Evolutionary conservation across 2,329 filamentous ascomycete species (phyloP).

Genomic region (Lachnellula occidentalis): DNA sequence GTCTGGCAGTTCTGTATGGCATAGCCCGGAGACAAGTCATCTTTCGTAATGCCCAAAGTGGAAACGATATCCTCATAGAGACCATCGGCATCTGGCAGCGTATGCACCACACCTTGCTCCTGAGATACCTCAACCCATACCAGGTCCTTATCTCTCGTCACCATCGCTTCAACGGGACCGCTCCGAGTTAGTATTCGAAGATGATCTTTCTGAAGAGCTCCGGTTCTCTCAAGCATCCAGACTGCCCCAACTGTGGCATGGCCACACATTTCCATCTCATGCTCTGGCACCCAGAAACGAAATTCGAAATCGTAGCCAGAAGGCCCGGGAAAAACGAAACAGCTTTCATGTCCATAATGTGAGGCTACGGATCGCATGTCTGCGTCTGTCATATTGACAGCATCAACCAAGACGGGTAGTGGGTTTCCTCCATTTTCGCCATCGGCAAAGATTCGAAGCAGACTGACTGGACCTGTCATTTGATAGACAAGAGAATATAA

Average conservation of each 20-base stretch:
- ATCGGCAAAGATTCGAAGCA: slow-evolving; percentile 1
- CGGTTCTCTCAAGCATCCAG: not conserved
- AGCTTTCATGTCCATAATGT: too few species aligned
- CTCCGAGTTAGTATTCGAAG: not conserved
- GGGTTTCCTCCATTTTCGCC: slow-evolving; percentile 1
- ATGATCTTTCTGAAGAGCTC: not conserved
- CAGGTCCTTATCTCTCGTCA: too few species aligned
- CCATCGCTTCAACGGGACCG: too few species aligned
- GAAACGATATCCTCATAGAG: not conserved
- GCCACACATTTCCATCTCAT: slow-evolving; percentile 8
- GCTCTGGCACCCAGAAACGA: slow-evolving; percentile 3
- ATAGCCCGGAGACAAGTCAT: not conserved
- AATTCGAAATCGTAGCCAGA: slow-evolving; percentile 2
- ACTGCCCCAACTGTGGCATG: slow-evolving; percentile 6
- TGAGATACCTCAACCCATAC: too few species aligned
- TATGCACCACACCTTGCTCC: too few species aligned
- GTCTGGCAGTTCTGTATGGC: not conserved
- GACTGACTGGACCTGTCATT: not conserved
- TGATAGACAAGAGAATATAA: too few species aligned
- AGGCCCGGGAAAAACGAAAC: not conserved
- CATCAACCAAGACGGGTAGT: not conserved
- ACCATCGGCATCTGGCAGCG: too few species aligned
- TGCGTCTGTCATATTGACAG: not conserved
- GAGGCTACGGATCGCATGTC: too few species aligned
- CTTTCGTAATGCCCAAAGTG: not conserved